Base-by-base conservation (phyloP, 225 moss, liverwort and hornwort species). In the Ulota crispa region DNA sequence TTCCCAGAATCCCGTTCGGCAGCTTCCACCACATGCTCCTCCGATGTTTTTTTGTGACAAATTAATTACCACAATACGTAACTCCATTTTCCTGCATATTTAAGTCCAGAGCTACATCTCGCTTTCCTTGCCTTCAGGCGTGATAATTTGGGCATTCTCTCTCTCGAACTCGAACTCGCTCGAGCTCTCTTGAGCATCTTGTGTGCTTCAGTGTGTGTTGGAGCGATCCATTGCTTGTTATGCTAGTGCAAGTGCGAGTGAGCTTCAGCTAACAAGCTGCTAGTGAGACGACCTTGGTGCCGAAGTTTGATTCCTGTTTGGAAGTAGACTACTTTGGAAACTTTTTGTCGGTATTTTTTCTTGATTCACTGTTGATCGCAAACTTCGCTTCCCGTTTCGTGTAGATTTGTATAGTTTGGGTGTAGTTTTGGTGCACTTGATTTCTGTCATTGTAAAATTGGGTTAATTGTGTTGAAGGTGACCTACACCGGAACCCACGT, bases 341-440 rank as follows among this genome's bases (percentile, higher is more conserved):
- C 37, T 18, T 8, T 2, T 64, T 86, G 86, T 83, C 86, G 86
- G 86, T 83, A 86, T 75, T 86, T 70, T 23, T 14, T 8, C 7
- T 16, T 50, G 3, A 52, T 26, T 2, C 23, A 42, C 47, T 45
- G 24, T 26, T 64, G 32, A 12, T 54, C 64, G 45, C 72, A 14
- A n/a, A 64, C 3, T 72, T 50, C 20, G 26, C 4, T 23, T 56
- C 42, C 24, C 21, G 1, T n/a, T 70, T 60, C 52, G 52, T 62
- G n/a, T 34, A 34, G 0, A 14, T 72, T 39, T 64, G 23, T 23
- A 26, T 24, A 7, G 3, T 43, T 19, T 72, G 7, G 32, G 41
- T 30, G 54, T 7, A 8, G 5, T 24, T 37, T 19, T 66, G 15
- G 3, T 27, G 53, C 39, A 47, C 64, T 64, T 45, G n/a, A 36